Evolutionary conservation across 352 stramenopile species (phyloP).

Genomic region (Phytopythium kandeliae): DNA sequence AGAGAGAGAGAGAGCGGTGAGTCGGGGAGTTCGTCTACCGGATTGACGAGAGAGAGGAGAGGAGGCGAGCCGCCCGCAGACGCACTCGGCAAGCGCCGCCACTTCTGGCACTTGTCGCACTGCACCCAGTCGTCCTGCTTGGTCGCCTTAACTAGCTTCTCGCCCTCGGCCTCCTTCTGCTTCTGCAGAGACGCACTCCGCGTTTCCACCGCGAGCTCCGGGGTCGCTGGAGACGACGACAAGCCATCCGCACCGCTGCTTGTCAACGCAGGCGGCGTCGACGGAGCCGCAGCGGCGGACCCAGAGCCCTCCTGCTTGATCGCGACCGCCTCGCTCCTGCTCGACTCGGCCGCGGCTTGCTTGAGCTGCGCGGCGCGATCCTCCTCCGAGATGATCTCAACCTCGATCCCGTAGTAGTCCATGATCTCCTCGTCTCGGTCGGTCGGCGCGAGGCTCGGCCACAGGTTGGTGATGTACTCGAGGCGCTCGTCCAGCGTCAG

Average conservation of each 20-base stretch:
- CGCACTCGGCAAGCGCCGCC: slow-evolving; percentile 72
- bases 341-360: background rate
- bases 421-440: slow-evolving; percentile 69
- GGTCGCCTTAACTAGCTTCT: slow-evolving; percentile 38
- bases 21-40: no score
- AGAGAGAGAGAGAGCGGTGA: no score
- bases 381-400: slow-evolving; percentile 66
- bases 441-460: slow-evolving; percentile 52
- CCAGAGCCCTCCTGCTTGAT: slow-evolving; percentile 7
- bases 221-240: slow-evolving; percentile 7
- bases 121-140: slow-evolving; percentile 86
- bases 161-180: slow-evolving; percentile 33
- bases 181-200: slow-evolving; percentile 45
- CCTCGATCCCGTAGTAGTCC: slow-evolving; percentile 73
- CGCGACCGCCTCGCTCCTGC: background rate
- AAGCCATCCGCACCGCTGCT: slow-evolving; percentile 6
- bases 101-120: slow-evolving; percentile 85
- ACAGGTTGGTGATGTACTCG: slow-evolving; percentile 65
- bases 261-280: slow-evolving; percentile 2
- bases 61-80: slow-evolving; percentile 1
- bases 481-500: slow-evolving; percentile 53
- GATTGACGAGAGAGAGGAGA: background rate
- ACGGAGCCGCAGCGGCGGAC: slow-evolving; percentile 4
- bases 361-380: slow-evolving; percentile 36
- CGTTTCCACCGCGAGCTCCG: slow-evolving; percentile 45